Conservation (phyloP, 768 basidiomycete genomes). For the Leucosporidium yakuticum region DNA sequence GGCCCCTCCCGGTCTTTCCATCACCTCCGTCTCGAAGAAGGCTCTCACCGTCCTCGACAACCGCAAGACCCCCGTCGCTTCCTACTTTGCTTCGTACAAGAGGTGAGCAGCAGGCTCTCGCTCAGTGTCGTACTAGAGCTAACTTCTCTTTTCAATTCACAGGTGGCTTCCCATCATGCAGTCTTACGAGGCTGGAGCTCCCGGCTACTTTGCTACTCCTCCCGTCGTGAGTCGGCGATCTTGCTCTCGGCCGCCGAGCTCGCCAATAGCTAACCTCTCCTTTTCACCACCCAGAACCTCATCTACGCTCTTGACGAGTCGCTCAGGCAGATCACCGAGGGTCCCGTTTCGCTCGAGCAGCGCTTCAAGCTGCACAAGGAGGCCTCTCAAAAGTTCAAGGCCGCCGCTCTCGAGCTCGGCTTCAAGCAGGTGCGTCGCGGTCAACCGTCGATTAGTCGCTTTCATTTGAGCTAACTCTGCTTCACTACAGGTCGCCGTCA, state of each 20-base stretch:
- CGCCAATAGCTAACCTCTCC: background rate
- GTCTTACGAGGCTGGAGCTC: constrained; percentile 70
- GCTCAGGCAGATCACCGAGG: constrained; percentile 62
- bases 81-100: constrained; percentile 62
- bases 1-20: constrained; percentile 84
- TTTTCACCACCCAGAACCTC: constrained; percentile 46
- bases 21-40: constrained; percentile 70
- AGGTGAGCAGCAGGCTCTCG: background rate
- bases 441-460: background rate
- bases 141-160: no score
- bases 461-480: background rate
- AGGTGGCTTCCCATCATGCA: constrained; percentile 60
- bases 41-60: constrained; percentile 66
- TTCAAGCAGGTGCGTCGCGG: constrained; percentile 52
- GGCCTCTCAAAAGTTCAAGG: constrained; percentile 63
- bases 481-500: constrained; percentile 54
- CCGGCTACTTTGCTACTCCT: constrained; percentile 87
- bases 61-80: constrained; percentile 59
- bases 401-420: constrained; percentile 60
- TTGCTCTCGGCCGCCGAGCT: background rate
- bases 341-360: constrained; percentile 60
- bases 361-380: constrained; percentile 70
- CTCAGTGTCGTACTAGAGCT: no score
- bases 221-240: constrained; percentile 15
- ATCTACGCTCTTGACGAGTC: constrained; percentile 86